A percentile compares a stretch with the other conserved stretches of the same genome.
Conservation (phyloP, 306 rosid genomes). For the Castanospermum australe region DNA sequence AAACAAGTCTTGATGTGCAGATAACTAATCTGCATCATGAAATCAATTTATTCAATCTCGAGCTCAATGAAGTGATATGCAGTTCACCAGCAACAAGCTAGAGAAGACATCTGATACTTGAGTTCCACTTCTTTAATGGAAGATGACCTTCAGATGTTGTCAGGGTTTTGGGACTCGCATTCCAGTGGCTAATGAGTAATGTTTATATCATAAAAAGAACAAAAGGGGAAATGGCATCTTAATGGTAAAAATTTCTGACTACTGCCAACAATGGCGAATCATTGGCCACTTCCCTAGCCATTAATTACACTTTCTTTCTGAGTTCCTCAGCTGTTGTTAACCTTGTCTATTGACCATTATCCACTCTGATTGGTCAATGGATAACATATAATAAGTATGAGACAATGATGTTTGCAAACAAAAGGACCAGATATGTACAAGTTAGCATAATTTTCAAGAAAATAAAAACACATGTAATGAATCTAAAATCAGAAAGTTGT, state of each 20-base stretch:
- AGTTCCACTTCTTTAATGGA: neutral
- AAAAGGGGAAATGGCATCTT: neutral
- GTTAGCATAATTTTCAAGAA: conserved; percentile 4
- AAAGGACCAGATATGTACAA: neutral
- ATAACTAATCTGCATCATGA: conserved; percentile 58
- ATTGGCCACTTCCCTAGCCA: neutral
- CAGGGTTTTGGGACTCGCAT: neutral
- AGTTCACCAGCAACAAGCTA: neutral
- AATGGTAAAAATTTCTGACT: neutral
- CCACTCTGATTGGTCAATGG: conserved; percentile 3
- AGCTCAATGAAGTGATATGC: conserved; percentile 17
- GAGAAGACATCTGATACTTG: neutral
- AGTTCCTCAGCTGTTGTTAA: neutral
- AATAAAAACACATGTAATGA: neutral
- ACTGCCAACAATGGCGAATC: neutral
- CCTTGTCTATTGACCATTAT: neutral
- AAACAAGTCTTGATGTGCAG: conserved; percentile 64
- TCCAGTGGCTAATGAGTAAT: neutral
- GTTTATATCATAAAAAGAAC: neutral
- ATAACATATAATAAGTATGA: neutral
- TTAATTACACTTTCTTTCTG: neutral
- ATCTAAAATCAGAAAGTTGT: neutral
- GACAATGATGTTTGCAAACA: neutral
- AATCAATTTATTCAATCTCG: conserved; percentile 27
- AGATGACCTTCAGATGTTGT: neutral